Evolutionary conservation across 192 early-diverging fungal species (phyloP), one percentile per base, ranked within the genome.

Genomic region (Podila epicladia): DNA sequence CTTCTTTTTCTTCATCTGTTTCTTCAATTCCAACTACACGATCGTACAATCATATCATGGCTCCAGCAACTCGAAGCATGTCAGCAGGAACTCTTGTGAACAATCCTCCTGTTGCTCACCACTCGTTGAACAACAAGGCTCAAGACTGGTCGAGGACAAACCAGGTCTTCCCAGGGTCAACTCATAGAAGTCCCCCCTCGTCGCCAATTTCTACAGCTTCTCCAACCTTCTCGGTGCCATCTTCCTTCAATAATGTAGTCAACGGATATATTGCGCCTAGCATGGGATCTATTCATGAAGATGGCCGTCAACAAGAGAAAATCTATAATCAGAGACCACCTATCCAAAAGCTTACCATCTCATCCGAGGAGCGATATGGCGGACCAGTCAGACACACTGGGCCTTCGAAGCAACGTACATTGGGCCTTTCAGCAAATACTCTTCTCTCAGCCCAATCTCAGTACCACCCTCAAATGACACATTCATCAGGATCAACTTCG

Each of bases 1-100:
- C 73, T 53, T 69, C 73, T 20, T 64, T 19, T 33, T n/a, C 37
- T 5, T 32, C 66, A 0, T 45, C 67, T 24, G 65, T 13, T 45
- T 38, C 53, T 26, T 41, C 9, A 33, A 20, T 28, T n/a, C 45
- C 35, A 75, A 68, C n/a, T 20, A 61, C 35, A 33, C 58, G 28
- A 48, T 17, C 69, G 63, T 26, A 55, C 20, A 22, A 55, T 7
- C 53, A 55, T 11, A 7, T n/a, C 20, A 55, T 55, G 53, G 32
- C 22, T 37, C 29, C 41, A 32, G 17, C 57, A 48, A n/a, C 5
- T 48, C 19, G 26, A n/a, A 64, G 61, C 22, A 55, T 55, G 53
- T 55, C 53, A 9, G 53, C 53, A 9, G 53, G 53, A 9, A 55
- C 53, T 7, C 24, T 55, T n/a, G 53, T 55, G 17, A 45, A 15